Evolutionary conservation across 148 eudicot species (phyloP).

Genomic region (Rhododendron vialii): DNA sequence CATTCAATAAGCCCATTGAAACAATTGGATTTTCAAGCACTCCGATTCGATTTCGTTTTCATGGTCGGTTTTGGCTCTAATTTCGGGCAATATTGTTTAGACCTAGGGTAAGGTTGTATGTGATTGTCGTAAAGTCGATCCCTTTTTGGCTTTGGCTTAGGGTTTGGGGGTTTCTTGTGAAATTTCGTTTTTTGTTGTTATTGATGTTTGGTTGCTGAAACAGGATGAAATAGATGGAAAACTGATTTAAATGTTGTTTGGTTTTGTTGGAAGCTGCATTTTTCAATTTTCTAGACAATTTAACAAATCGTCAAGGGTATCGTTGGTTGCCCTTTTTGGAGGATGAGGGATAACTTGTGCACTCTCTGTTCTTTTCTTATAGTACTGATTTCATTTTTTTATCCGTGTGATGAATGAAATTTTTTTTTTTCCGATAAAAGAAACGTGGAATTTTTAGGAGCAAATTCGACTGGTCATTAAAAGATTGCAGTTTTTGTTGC

Average conservation of each 20-base stretch:
- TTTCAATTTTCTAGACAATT: neutral
- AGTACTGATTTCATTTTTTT: too few relatives aligned
- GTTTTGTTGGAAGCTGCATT: neutral
- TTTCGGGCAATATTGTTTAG: neutral
- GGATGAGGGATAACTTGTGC: too few relatives aligned
- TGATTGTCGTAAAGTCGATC: neutral
- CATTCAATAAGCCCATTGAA: neutral
- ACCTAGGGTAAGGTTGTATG: neutral
- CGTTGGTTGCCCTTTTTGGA: neutral
- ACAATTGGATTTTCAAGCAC: neutral
- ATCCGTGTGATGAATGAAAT: too few relatives aligned
- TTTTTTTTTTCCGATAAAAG: too few relatives aligned
- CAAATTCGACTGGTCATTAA: neutral
- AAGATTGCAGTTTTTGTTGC: neutral
- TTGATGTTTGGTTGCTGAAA: neutral
- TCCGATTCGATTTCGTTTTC: neutral
- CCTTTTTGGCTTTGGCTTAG: neutral
- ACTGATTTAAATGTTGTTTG: neutral
- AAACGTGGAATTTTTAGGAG: neutral
- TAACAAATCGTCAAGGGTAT: neutral
- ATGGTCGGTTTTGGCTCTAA: neutral
- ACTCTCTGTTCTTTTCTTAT: too few relatives aligned
- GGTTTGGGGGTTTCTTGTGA: neutral
- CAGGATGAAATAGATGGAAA: neutral
- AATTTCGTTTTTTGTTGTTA: neutral